A percentile compares a stretch with the other conserved stretches of the same genome.
Conservation (phyloP, 208 protist species). For the Phytomonas francai region DNA sequence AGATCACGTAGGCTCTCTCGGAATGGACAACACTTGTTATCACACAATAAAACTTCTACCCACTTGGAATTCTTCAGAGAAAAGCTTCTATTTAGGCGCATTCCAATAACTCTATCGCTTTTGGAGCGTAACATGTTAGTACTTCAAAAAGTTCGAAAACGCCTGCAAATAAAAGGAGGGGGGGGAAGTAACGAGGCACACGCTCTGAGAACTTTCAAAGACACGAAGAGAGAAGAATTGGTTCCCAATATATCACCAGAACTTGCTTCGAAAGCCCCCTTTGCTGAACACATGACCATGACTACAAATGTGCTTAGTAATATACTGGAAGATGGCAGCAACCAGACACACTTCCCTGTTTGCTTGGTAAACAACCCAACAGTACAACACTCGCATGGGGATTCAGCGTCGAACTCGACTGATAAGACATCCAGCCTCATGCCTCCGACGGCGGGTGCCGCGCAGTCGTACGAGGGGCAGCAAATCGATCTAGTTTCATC, state of each 20-base stretch:
- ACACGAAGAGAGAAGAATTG: not conserved
- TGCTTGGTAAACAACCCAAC: not conserved
- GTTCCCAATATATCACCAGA: not conserved
- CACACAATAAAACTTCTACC: not conserved
- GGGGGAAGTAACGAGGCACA: not conserved
- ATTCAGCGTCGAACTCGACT: not conserved
- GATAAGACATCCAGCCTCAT: not conserved
- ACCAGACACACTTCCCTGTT: not conserved
- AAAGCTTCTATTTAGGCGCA: slow-evolving; percentile 55
- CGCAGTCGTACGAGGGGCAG: not conserved
- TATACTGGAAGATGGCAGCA: not conserved
- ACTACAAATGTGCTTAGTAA: not conserved
- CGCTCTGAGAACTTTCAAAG: not conserved
- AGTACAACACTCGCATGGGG: not conserved
- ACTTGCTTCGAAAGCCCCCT: not conserved
- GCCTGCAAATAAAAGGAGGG: slow-evolving; percentile 14
- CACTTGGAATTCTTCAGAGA: slow-evolving; percentile 11
- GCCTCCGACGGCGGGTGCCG: not conserved
- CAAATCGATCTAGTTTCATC: not conserved
- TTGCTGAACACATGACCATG: not conserved
- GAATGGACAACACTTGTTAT: not conserved
- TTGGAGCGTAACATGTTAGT: slow-evolving; percentile 48
- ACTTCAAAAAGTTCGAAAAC: not conserved
- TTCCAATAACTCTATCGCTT: slow-evolving; percentile 59
- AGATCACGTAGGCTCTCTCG: not conserved